Evolutionary conservation across 164 flowering plant species (phyloP), one percentile per base, ranked within the genome.

Genomic region (grape (Vitis vinifera)): DNA sequence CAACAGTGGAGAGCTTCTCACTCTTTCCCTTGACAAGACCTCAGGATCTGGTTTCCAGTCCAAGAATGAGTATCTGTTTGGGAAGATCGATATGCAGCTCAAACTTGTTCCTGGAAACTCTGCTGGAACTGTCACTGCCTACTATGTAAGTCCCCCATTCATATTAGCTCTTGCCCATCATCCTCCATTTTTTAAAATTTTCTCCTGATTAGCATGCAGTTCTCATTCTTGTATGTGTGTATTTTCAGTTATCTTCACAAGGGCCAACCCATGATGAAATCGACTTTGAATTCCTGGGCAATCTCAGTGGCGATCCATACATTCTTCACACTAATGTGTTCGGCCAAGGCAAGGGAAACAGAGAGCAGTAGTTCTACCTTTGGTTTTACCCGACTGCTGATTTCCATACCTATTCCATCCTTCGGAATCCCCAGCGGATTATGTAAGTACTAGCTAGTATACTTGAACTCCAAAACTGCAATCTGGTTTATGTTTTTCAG

Each of bases 361-460:
- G 85, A 67, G 87, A 85, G 66, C 85, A 81, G 55, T 89, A 87
- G 47, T 87, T 87, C 70, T 66, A 65, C 31, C 80, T 85, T 29
- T 87, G 91, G 91, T 85, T 87, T 56, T 89, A 87, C 65, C 89
- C 91, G 0, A 84, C 91, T 56, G 71, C 69, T 3, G 82, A 78
- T 74, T 84, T 82, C 49, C 85, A 82, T 65, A 82, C 85, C 52
- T 82, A 82, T 60, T 68, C 84, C 65, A 72, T 84, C 65, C 72
- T 69, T 1, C 72, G 81, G 79, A 78, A 72, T 62, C 74, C 75
- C 27, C 76, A 74, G 12, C 68, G 71, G 66, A 79, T 79, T n/a
- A 56, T 76, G 82, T 73, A 76, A 76, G 76, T 17, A 51, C 17
- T n/a, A 64, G 0, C 17, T 31, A 64, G 0, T 13, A 37, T 37